Evolutionary conservation across 257 asterid genomes (phyloP).

Genomic region (Penstemon newberryi): DNA sequence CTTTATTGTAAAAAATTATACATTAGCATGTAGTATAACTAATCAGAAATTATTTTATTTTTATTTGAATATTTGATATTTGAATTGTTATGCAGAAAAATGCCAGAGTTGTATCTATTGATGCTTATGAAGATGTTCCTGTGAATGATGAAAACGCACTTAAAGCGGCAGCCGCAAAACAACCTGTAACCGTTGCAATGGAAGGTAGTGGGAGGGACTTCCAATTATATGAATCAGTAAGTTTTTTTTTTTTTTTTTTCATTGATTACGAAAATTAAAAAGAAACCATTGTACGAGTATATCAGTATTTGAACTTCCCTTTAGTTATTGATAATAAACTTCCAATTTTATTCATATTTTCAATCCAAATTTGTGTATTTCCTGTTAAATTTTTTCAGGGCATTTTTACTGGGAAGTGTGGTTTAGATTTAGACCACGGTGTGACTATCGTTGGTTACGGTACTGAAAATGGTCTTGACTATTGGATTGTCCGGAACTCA

Average conservation of each 20-base stretch:
- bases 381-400: conserved; percentile 46
- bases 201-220: conserved; percentile 76
- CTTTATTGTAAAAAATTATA: no score
- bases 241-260: not conserved
- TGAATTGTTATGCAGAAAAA: conserved; percentile 50
- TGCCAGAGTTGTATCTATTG: conserved; percentile 63
- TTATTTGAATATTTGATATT: no score
- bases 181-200: conserved; percentile 64
- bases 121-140: conserved; percentile 60
- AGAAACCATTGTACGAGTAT: no score
- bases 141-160: conserved; percentile 45
- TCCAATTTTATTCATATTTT: no score
- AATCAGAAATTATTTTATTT: no score
- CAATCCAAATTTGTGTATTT: not conserved
- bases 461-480: conserved; percentile 42
- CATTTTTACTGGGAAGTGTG: conserved; percentile 55
- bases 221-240: conserved; percentile 60
- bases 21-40: no score
- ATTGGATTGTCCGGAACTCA: conserved; percentile 61
- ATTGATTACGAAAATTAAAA: no score
- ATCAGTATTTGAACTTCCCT: no score
- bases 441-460: conserved; percentile 58
- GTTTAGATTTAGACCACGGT: conserved; percentile 50
- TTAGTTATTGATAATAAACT: no score
- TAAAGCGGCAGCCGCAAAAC: conserved; percentile 52